Evolutionary conservation across 2,329 filamentous ascomycete genomes (phyloP).

Genomic region (Colletotrichum theobromicola): DNA sequence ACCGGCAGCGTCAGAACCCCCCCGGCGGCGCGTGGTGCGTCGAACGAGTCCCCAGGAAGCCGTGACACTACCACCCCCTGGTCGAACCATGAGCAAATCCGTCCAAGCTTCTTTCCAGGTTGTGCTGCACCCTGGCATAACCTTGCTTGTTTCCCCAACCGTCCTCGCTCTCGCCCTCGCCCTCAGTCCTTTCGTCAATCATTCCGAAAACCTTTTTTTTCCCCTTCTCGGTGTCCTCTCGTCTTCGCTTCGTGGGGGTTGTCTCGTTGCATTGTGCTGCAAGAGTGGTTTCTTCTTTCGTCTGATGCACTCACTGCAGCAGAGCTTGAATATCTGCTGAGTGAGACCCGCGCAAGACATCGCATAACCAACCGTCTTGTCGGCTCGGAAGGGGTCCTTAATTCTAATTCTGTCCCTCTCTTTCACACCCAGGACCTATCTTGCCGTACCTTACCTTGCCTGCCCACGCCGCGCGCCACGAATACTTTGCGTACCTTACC

Average conservation of each 20-base stretch:
- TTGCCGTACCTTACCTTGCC: not conserved
- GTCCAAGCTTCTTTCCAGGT: not conserved
- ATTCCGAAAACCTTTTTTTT: conserved; percentile 3
- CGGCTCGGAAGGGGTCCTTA: not conserved
- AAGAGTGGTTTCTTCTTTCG: conserved; percentile 11
- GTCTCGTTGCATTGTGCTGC: not conserved
- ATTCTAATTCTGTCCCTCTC: not conserved
- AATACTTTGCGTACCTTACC: too few relatives aligned
- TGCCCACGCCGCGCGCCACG: not conserved
- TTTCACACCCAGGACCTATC: not conserved
- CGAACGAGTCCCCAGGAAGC: conserved; percentile 15
- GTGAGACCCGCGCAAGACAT: conserved; percentile 17
- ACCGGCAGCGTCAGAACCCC: conserved; percentile 15
- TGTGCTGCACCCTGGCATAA: not conserved
- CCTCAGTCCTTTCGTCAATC: not conserved
- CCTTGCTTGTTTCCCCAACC: conserved; percentile 2
- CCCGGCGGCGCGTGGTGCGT: conserved; percentile 10
- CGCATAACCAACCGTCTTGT: not conserved
- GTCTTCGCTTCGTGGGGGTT: not conserved
- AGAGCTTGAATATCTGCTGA: not conserved
- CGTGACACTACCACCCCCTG: conserved; percentile 14
- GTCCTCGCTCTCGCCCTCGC: not conserved
- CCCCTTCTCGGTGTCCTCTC: not conserved
- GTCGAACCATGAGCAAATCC: conserved; percentile 20
- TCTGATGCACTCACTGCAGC: not conserved